A percentile compares a stretch with the other conserved stretches of the same genome.
phyloP scores from a whole-genome alignment of 768 basidiomycete species.

The Amanita inopinata region DNA sequence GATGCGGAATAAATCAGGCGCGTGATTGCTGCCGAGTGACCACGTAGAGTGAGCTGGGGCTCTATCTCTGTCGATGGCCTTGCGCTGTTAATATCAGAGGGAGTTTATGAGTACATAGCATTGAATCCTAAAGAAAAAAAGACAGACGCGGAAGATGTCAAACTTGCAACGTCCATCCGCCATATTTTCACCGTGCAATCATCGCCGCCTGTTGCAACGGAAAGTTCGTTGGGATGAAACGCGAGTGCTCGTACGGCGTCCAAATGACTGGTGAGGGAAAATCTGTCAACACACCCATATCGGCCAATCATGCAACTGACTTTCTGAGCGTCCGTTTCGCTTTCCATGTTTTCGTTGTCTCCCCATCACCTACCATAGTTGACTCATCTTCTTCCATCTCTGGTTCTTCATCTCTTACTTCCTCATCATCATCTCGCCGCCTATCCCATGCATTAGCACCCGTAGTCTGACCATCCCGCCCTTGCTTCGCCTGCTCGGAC shows the following conservation, averaged over 20 bases:
- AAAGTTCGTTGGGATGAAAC: conserved; percentile 80
- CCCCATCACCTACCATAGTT: conserved; percentile 55
- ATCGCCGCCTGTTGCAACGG: conserved; percentile 88
- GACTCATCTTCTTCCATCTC: conserved; percentile 58
- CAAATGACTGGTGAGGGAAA: conserved; percentile 55
- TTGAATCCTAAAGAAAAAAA: conserved; percentile 11
- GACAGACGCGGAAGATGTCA: conserved; percentile 72
- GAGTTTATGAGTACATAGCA: conserved; percentile 10
- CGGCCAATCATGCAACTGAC: conserved; percentile 39
- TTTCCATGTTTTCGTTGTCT: conserved; percentile 73
- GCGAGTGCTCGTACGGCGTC: conserved; percentile 87
- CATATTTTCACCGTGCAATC: conserved; percentile 96
- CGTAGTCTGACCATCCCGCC: conserved; percentile 25
- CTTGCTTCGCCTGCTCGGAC: conserved; percentile 40
- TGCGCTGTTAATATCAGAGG: conserved; percentile 29
- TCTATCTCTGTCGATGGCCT: conserved; percentile 80
- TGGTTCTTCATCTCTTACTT: conserved; percentile 63
- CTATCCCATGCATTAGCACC: conserved; percentile 43
- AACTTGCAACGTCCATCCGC: conserved; percentile 71
- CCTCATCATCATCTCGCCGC: conserved; percentile 48
- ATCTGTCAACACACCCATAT: conserved; percentile 12
- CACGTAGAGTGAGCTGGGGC: conserved; percentile 87
- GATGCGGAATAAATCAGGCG: conserved; percentile 72
- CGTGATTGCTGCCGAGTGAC: conserved; percentile 88
- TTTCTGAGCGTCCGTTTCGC: conserved; percentile 81